Conservation (phyloP, 2,329 filamentous ascomycete genomes). For the Apiospora pterosperma region DNA sequence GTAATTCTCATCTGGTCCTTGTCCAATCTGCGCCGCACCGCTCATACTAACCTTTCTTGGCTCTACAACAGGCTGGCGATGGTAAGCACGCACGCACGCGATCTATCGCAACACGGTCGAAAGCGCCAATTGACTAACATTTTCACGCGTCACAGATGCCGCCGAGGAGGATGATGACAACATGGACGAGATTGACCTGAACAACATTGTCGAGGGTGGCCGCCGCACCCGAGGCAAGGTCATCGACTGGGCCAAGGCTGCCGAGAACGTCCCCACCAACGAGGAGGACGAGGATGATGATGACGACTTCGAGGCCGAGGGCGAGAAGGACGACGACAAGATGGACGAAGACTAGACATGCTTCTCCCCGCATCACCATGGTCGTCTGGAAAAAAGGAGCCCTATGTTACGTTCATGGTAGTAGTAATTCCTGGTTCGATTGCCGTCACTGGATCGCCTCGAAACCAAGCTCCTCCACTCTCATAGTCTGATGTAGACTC, state of each 20-base stretch:
- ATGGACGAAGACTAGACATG: constrained; percentile 54
- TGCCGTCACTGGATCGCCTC: neutral
- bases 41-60: neutral
- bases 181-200: constrained; percentile 85
- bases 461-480: neutral
- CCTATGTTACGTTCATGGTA: neutral
- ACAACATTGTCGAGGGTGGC: constrained; percentile 78
- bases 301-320: constrained; percentile 52
- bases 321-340: constrained; percentile 64
- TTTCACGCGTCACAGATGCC: constrained; percentile 41
- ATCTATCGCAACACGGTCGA: neutral
- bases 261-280: constrained; percentile 70
- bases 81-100: neutral
- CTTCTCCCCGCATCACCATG: neutral
- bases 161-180: constrained; percentile 72
- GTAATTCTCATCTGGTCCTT: constrained; percentile 17
- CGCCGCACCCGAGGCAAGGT: constrained; percentile 86
- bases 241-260: constrained; percentile 92
- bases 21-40: constrained; percentile 7
- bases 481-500: neutral
- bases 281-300: constrained; percentile 80
- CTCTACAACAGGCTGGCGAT: neutral
- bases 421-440: neutral
- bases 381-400: neutral
- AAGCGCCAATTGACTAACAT: constrained; percentile 22